Evolutionary conservation across 2,329 filamentous ascomycete genomes (phyloP), one percentile per base, ranked within the genome.

Genomic region (Mycogone perniciosa): DNA sequence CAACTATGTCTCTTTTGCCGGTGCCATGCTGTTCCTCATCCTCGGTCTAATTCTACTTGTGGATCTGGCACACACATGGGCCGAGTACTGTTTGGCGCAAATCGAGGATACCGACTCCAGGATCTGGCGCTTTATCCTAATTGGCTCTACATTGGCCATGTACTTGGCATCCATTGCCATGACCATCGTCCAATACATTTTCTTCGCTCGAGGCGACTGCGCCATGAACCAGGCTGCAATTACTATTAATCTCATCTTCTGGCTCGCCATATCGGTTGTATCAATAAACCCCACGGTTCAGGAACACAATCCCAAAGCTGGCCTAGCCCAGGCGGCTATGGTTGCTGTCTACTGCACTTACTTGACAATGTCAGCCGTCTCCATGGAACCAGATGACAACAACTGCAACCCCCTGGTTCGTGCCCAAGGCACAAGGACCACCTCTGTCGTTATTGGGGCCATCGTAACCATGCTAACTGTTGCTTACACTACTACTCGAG

Each of bases 261-360:
- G 95, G 73, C 68, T 97, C 45, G 76, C 81, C 53, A 84, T 95
- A 55, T 95, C 90, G 0, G 77, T 84, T 57, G 77, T 96, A 31
- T 96, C 92, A 0, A 85, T 99, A 54, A 91, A 97, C 65, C 91
- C 93, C 1, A 81, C 80, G 1, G 82, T 99, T 10, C 93, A 99
- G 69, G 89, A 91, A 63, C 85, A 85, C 66, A 99, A 99, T 69
- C 84, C 91, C 44, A 90, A 92, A 65, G 93, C 93, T 39, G 93
- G 93, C 44, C 79, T 99, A 53, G 93, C 93, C n/a, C 93, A 99
- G 67, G 90, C 91, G 39, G 92, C 93, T 55, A 96, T 97, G 81
- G 93, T 99, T 41, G 89, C 91, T 13, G 82, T 96, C 52, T 99
- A 99, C 76, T 99, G 93, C 80, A 97, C 93, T 40, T 99, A 99